These are phyloP conservation scores for Amanita thiersii DNA, from an alignment of 768 basidiomycete genomes.

Conservation along the genomic window DNA sequence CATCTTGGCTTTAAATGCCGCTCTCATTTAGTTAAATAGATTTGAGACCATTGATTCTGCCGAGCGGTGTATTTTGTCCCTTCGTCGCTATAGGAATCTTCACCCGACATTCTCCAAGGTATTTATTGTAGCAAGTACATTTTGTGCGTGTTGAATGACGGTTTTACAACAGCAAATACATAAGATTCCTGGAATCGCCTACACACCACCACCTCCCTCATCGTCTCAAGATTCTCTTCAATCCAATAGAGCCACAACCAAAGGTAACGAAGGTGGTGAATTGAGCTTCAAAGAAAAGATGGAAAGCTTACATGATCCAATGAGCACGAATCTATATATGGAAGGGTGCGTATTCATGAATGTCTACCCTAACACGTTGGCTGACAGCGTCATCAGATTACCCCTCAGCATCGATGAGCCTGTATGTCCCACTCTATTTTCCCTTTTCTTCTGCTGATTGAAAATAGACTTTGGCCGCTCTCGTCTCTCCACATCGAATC, in stretches of 20 bases:
- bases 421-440: slow-evolving; percentile 24
- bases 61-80: slow-evolving; percentile 62
- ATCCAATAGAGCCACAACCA: slow-evolving; percentile 15
- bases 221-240: slow-evolving; percentile 11
- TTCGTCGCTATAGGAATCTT: slow-evolving; percentile 66
- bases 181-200: slow-evolving; percentile 73
- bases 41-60: slow-evolving; percentile 63
- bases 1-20: slow-evolving; percentile 5
- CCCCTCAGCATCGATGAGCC: slow-evolving; percentile 64
- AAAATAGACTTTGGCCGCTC: slow-evolving; percentile 47
- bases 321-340: slow-evolving; percentile 74
- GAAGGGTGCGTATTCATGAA: slow-evolving; percentile 43
- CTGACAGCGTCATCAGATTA: slow-evolving; percentile 31
- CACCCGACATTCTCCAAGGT: slow-evolving; percentile 89
- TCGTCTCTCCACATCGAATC: slow-evolving; percentile 66
- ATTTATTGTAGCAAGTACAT: slow-evolving; percentile 8
- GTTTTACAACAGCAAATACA: slow-evolving; percentile 48
- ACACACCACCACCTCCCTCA: slow-evolving; percentile 31
- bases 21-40: slow-evolving; percentile 33
- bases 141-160: slow-evolving; percentile 4
- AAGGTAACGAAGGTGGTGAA: slow-evolving; percentile 15
- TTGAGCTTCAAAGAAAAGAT: slow-evolving; percentile 69
- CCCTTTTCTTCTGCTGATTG: background rate
- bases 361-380: background rate
- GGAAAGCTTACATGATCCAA: slow-evolving; percentile 60